Evolutionary conservation across 306 rosid genomes (phyloP), one percentile per base, ranked within the genome.

Genomic region (Pyrus betulifolia): DNA sequence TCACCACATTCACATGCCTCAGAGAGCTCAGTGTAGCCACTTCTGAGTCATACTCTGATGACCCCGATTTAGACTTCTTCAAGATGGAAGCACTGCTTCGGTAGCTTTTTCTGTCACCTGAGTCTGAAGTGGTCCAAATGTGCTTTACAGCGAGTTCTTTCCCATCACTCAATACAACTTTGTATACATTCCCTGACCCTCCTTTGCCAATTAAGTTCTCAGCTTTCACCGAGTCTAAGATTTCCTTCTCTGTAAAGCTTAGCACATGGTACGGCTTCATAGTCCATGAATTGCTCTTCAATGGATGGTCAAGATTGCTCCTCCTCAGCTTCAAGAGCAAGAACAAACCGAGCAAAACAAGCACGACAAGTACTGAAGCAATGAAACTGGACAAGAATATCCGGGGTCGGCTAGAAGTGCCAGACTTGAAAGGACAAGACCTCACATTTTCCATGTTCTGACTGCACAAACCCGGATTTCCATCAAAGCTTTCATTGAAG

Each of bases 131-230:
- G 82, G 89, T 76, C 93, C 92, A 90, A 42, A 91, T 88, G 82
- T 93, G 98, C 83, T 91, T 93, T 51, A 91, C 98, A 0, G 97
- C 97, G 4, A 91, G 76, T 77, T 84, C 84, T 77, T 78, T 85
- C 17, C 93, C 97, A 45, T 85, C 81, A 54, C 82, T 71, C 6
- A 91, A 88, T 7, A 68, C 77, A 9, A 72, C 97, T 75, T 81
- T 88, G 87, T 93, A 93, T 49, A 93, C 98, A 76, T 85, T 87
- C 63, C 98, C 98, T 4, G 98, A 93, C 69, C 98, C 98, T 69
- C 98, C 98, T 76, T 84, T 91, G 3, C 97, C 98, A 28, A 93
- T 90, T 81, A 89, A 65, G 46, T 88, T 93, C 79, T 87, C 91
- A 12, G 82, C 73, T 80, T 82, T 88, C 70, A 93, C 66, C 14